Evolutionary conservation across 441 rosid species (phyloP).

Genomic region (Adansonia madagascariensis): DNA sequence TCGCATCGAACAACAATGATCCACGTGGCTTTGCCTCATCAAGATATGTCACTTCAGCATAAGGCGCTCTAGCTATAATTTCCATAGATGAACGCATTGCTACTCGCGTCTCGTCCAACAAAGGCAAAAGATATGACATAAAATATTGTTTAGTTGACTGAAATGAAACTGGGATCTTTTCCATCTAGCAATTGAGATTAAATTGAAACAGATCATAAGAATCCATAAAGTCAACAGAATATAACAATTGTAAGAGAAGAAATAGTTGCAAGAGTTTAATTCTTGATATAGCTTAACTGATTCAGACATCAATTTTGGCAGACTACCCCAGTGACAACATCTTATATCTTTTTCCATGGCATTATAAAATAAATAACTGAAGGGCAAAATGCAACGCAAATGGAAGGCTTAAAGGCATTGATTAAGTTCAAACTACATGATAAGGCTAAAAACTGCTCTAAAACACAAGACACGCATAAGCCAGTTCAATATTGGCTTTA

Average conservation of each 20-base stretch:
- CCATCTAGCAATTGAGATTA: slow-evolving; percentile 38
- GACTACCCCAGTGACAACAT: not conserved
- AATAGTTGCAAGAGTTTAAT: not conserved
- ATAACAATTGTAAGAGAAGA: not conserved
- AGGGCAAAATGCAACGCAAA: not conserved
- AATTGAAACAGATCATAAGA: not conserved
- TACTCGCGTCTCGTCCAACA: slow-evolving; percentile 59
- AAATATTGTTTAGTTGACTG: slow-evolving; percentile 41
- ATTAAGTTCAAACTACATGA: not conserved
- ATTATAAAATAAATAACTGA: not conserved
- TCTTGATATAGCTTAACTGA: not conserved
- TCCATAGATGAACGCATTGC: slow-evolving; percentile 39
- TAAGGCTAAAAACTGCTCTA: not conserved
- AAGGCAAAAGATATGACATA: slow-evolving; percentile 41
- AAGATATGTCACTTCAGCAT: slow-evolving; percentile 38
- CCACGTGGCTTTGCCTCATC: slow-evolving; percentile 23
- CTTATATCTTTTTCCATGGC: not conserved
- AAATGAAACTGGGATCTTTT: slow-evolving; percentile 45
- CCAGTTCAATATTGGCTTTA: not conserved
- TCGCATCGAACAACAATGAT: slow-evolving; percentile 28
- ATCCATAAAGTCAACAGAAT: not conserved
- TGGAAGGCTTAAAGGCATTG: not conserved
- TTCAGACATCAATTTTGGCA: not conserved
- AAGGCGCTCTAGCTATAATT: slow-evolving; percentile 43
- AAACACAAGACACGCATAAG: not conserved